phyloP scores from a whole-genome alignment of 192 early-diverging fungal species.

The Coemansia sp. region DNA sequence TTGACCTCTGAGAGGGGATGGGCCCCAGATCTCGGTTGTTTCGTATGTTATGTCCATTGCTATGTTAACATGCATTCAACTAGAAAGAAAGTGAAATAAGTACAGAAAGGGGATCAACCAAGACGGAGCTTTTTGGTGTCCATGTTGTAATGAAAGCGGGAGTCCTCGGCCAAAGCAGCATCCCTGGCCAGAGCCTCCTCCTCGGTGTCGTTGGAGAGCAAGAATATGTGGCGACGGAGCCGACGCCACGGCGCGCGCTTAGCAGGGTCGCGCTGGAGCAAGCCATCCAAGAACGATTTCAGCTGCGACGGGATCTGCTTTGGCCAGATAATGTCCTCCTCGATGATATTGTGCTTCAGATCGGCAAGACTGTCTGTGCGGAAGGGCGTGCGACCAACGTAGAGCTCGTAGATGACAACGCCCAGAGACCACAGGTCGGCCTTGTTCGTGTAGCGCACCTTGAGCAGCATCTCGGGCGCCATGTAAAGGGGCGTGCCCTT shows the following conservation, averaged over 20 bases:
- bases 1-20: no score
- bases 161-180: background rate
- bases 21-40: no score
- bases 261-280: slow-evolving; percentile 42
- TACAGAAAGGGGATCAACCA: background rate
- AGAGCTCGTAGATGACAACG: slow-evolving; percentile 55
- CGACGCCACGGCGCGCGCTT: slow-evolving; percentile 30
- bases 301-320: slow-evolving; percentile 48
- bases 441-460: slow-evolving; percentile 52
- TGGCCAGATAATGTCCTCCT: slow-evolving; percentile 55
- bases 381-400: slow-evolving; percentile 54
- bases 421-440: slow-evolving; percentile 56
- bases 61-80: no score
- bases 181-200: slow-evolving; percentile 21
- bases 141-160: background rate
- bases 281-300: slow-evolving; percentile 34
- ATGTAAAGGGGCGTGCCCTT: slow-evolving; percentile 53
- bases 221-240: slow-evolving; percentile 33
- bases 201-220: slow-evolving; percentile 34
- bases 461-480: slow-evolving; percentile 50
- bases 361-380: slow-evolving; percentile 44
- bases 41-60: no score
- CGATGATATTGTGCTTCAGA: slow-evolving; percentile 50
- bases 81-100: background rate
- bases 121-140: slow-evolving; percentile 8